Base-by-base conservation (phyloP, 1,284 basidiomycete genomes). In the Rhodotorula sp. region DNA sequence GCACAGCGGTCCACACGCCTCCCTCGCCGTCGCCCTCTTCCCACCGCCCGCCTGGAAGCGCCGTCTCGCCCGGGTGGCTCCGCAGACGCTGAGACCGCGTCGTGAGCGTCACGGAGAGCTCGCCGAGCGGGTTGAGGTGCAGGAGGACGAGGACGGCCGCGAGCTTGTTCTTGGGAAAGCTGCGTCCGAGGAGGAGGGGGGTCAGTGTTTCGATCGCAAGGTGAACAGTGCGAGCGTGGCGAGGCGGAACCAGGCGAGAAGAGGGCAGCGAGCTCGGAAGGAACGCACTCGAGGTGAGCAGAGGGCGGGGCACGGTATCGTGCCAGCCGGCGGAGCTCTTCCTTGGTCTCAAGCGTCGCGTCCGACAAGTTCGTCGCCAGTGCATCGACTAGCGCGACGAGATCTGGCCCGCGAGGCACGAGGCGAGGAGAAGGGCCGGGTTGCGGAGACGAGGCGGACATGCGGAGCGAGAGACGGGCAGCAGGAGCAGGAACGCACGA, bases 1-100 rank as follows among this genome's bases (percentile, higher is more conserved):
- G 50, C 56, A 77, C 72, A 3, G 77, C 77, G 1, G 76, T 67
- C 66, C 66, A 67, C n/a, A 73, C 55, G 21, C 59, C 64, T 62
- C 63, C 50, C 64, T 68, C 51, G 37, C 63, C 48, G 21, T 53
- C 65, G 63, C 76, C 29, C 22, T 56, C 64, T 32, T 79, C 78
- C 56, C 68, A 74, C 13, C 71, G 44, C 0, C 78, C 78, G 19
- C 78, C 78, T 3, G 78, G 77, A 2, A 79, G 60, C 3, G 78
- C 74, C 27, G 78, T 79, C 48, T 79, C 77, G 12, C 77, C 77
- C 1, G 78, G 78, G 51, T 76, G 76, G 21, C 67, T 69, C n/a
- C 77, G 57, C 53, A 79, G 64, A 2, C 39, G 67, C 36, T 56
- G 22, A 1, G 69, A 67, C 27, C 78, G 58, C n/a, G 78, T 79